Conservation (phyloP, 306 rosid genomes). For the Argentina anserina region DNA sequence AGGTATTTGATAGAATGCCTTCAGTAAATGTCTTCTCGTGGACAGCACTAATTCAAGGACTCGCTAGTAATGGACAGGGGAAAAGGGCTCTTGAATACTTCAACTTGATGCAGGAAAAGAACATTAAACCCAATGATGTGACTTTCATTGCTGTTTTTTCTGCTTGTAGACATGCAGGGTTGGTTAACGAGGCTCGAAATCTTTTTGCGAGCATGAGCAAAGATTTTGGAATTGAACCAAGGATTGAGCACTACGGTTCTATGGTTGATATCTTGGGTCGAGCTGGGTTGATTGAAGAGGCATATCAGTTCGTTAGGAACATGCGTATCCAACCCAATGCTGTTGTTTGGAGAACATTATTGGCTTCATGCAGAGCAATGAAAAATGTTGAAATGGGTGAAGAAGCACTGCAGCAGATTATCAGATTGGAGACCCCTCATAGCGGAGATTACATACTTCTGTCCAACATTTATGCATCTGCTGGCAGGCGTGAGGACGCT, state of each 20-base stretch:
- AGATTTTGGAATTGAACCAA: conserved; percentile 45
- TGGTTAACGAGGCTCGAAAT: conserved; percentile 49
- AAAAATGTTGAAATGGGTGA: conserved; percentile 47
- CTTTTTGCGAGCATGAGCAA: conserved; percentile 45
- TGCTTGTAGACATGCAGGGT: conserved; percentile 56
- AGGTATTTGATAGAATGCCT: conserved; percentile 46
- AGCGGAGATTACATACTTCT: conserved; percentile 63
- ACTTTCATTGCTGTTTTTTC: conserved; percentile 53
- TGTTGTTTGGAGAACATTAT: conserved; percentile 57
- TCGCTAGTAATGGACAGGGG: conserved; percentile 56
- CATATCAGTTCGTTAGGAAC: conserved; percentile 43
- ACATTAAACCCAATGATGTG: conserved; percentile 46
- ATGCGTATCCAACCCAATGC: conserved; percentile 55
- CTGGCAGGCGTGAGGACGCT: conserved; percentile 48
- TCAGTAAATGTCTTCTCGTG: conserved; percentile 43
- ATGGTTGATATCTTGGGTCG: conserved; percentile 70
- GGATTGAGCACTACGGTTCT: conserved; percentile 63
- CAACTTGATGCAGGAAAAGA: conserved; percentile 37
- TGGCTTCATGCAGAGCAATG: conserved; percentile 57
- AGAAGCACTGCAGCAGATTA: conserved; percentile 44
- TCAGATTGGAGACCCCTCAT: conserved; percentile 44
- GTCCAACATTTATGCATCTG: conserved; percentile 48
- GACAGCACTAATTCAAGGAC: conserved; percentile 62
- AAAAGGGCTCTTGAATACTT: conserved; percentile 48
- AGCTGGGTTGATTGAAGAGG: conserved; percentile 53